A percentile compares a stretch with the other conserved stretches of the same genome.
phyloP scores from a whole-genome alignment of 228 moss, liverwort and hornwort species.

The Sphagnum fallax region DNA sequence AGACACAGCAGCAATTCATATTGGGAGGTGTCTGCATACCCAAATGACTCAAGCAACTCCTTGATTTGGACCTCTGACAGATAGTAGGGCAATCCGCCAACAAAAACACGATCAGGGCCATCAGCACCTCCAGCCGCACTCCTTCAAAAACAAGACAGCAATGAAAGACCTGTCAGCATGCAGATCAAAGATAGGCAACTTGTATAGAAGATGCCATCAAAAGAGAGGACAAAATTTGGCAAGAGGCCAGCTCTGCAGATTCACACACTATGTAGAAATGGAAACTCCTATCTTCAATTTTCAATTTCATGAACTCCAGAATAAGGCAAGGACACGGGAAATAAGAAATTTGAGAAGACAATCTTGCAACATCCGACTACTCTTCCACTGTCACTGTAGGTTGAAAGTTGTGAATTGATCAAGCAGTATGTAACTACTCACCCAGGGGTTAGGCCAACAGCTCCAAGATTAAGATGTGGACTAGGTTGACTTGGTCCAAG shows the following conservation, averaged over 20 bases:
- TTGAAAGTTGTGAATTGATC: not conserved
- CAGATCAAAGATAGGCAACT: no score
- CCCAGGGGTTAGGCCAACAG: conserved; percentile 28
- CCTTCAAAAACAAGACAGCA: conserved; percentile 14
- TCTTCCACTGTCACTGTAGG: not conserved
- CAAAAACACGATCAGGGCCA: conserved; percentile 73
- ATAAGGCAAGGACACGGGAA: not conserved
- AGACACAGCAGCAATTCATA: no score
- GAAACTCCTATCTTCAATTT: not conserved
- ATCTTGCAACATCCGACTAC: not conserved
- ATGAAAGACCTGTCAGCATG: not conserved
- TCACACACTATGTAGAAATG: not conserved
- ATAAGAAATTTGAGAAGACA: not conserved
- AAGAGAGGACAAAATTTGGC: no score
- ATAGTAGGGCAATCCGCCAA: conserved; percentile 67
- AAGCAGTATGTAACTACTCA: conserved; percentile 6
- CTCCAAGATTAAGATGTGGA: conserved; percentile 23
- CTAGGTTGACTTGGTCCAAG: conserved; percentile 30
- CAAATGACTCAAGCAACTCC: conserved; percentile 65
- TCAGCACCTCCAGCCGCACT: conserved; percentile 76
- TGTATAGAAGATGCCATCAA: no score
- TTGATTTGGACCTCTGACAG: conserved; percentile 69
- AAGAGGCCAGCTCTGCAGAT: not conserved
- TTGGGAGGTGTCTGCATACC: conserved; percentile 16
- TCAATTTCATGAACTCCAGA: not conserved